Evolutionary conservation across 2,329 filamentous ascomycete species (phyloP), one percentile per base, ranked within the genome.

Genomic region (Cercospora citrullina): DNA sequence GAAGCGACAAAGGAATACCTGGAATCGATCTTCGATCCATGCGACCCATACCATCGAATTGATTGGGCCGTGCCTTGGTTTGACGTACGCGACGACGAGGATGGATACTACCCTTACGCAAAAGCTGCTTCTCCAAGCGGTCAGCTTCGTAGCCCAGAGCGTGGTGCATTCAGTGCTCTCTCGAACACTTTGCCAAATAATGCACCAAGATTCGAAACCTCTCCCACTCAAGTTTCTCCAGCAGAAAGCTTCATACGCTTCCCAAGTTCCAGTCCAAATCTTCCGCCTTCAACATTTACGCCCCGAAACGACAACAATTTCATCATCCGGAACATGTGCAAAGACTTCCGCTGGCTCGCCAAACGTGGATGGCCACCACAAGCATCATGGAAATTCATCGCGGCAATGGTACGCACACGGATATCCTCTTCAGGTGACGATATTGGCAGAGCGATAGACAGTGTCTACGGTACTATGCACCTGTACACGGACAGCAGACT

Each of bases 361-460:
- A 58, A 36, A 26, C 55, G 31, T n/a, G 26, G 23, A 12, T 58
- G 55, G 55, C 55, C 55, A 12, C 28, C 55, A 31, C 28, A 58
- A 58, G 55, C 55, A 18, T 58, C 55, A 5, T 58, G 55, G 55
- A 36, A 26, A 36, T 58, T 58, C 51, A n/a, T 64, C 51, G 23
- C 18, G 28, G 58, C 51, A 57, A 26, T 58, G 8, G 33, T 33
- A 23, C 53, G 16, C 36, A 39, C n/a, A 10, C 55, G 57, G 10
- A 21, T 65, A 16, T 28, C 36, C 4, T 16, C 31, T 58, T 21
- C 18, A 2, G 16, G 16, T 21, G 26, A 28, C 16, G 28, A 58
- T 23, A 31, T 58, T 4, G 55, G 30, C n/a, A 31, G 30, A 36
- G 55, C 55, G 8, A 58, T 58, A 6, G 55, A 23, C 55, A 33